Conservation (phyloP, 352 stramenopile species). For the Pythium oligandrum region DNA sequence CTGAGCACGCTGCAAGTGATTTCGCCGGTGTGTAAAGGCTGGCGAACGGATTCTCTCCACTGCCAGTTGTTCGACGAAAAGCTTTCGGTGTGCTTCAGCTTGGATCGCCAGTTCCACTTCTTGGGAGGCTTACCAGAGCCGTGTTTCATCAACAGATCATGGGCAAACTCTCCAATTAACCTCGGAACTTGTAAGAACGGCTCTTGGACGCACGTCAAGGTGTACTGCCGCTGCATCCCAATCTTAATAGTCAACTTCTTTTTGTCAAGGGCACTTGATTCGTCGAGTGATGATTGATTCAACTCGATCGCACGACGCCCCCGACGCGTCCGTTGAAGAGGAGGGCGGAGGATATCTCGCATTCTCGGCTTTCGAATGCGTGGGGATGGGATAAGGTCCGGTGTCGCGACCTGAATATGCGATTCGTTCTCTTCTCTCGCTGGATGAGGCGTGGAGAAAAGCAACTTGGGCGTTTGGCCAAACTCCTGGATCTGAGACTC, state of each 20-base stretch:
- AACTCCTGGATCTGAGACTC: slow-evolving; percentile 93
- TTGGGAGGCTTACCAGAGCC: slow-evolving; percentile 33
- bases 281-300: not conserved
- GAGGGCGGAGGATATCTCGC: slow-evolving; percentile 2
- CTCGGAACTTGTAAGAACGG: slow-evolving; percentile 30
- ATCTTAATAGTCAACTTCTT: not conserved
- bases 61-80: slow-evolving; percentile 25
- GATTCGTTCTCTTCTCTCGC: slow-evolving; percentile 26
- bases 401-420: slow-evolving; percentile 38
- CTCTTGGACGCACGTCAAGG: slow-evolving; percentile 43
- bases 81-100: slow-evolving; percentile 26
- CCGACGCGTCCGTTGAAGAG: slow-evolving; percentile 9
- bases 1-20: slow-evolving; percentile 62
- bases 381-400: slow-evolving; percentile 44
- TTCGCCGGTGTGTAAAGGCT: slow-evolving; percentile 48
- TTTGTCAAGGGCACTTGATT: not conserved
- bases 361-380: slow-evolving; percentile 14
- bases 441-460: slow-evolving; percentile 51
- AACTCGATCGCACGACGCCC: slow-evolving; percentile 14
- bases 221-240: slow-evolving; percentile 1
- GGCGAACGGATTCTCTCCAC: slow-evolving; percentile 42
- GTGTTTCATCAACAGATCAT: slow-evolving; percentile 28
- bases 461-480: slow-evolving; percentile 90
- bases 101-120: slow-evolving; percentile 50
- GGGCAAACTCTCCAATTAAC: slow-evolving; percentile 27